Conservation (phyloP, 2,329 filamentous ascomycete species). For the Chalara sp. region DNA sequence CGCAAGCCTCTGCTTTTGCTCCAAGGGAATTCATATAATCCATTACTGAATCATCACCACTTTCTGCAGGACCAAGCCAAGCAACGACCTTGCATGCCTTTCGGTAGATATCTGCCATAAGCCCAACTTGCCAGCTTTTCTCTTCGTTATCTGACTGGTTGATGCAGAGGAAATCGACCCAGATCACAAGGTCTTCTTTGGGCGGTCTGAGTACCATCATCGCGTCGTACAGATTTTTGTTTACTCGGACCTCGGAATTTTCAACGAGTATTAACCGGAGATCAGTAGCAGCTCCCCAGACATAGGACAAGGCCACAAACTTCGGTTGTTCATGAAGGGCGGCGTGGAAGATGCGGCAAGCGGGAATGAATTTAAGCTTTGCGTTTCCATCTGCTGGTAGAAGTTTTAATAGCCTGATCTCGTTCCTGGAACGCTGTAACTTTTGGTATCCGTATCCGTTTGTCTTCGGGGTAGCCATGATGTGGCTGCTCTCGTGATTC, state of each 20-base stretch:
- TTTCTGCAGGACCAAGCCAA: constrained; percentile 9
- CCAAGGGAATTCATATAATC: constrained; percentile 7
- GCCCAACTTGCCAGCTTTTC: constrained; percentile 9
- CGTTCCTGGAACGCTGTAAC: too few species aligned
- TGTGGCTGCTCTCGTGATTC: too few species aligned
- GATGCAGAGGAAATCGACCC: constrained; percentile 12
- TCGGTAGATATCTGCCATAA: constrained; percentile 10
- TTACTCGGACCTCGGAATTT: constrained; percentile 8
- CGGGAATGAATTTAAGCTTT: too few species aligned
- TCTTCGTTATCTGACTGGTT: constrained; percentile 9
- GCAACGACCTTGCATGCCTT: constrained; percentile 5
- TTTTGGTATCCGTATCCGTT: too few species aligned
- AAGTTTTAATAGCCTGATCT: too few species aligned
- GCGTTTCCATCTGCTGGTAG: too few species aligned
- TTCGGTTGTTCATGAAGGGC: constrained; percentile 12
- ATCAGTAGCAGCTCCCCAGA: constrained; percentile 4
- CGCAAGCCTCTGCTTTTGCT: constrained; percentile 8
- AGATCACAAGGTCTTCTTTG: constrained; percentile 7
- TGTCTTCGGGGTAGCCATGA: too few species aligned
- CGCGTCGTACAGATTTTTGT: constrained; percentile 9
- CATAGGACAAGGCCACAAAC: constrained; percentile 10
- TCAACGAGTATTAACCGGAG: constrained; percentile 5
- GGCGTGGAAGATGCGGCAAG: constrained; percentile 32
- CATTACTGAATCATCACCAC: constrained; percentile 6
- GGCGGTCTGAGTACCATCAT: constrained; percentile 5